phyloP scores from a whole-genome alignment of 768 basidiomycete species.

The Chalciporus sphaerocephalus region DNA sequence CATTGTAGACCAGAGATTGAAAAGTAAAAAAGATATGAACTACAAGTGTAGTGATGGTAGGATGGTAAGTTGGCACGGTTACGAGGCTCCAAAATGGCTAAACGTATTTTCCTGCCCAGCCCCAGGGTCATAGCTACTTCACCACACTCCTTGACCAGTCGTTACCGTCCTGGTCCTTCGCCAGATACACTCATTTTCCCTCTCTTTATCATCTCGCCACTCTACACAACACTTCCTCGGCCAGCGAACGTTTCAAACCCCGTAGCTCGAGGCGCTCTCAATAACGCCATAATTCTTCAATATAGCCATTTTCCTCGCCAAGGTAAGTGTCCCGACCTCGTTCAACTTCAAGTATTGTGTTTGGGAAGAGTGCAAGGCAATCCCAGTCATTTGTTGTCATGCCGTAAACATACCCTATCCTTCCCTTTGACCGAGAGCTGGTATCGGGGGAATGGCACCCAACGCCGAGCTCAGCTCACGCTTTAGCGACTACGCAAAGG shows the following conservation, averaged over 20 bases:
- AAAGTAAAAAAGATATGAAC: too few species aligned
- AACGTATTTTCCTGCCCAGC: too few species aligned
- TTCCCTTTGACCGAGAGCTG: too few species aligned
- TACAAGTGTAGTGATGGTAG: too few species aligned
- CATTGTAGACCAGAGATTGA: too few species aligned
- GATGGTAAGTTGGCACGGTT: too few species aligned
- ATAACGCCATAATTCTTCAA: neutral
- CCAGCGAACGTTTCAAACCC: neutral
- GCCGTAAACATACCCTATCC: too few species aligned
- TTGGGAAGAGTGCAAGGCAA: neutral
- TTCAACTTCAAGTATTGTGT: neutral
- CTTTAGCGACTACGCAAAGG: neutral
- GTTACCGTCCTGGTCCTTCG: neutral
- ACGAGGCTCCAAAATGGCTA: too few species aligned
- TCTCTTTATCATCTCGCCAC: neutral
- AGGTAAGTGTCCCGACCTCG: constrained; percentile 16
- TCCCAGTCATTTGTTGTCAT: neutral
- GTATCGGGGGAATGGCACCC: neutral
- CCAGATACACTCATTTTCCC: constrained; percentile 7
- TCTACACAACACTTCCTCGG: neutral
- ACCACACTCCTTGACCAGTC: neutral
- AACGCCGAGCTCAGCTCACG: neutral
- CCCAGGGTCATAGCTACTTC: neutral
- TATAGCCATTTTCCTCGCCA: neutral
- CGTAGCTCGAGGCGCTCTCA: neutral